Evolutionary conservation across 148 eudicot genomes (phyloP), one percentile per base, ranked within the genome.

Genomic region (Bassia scoparia): DNA sequence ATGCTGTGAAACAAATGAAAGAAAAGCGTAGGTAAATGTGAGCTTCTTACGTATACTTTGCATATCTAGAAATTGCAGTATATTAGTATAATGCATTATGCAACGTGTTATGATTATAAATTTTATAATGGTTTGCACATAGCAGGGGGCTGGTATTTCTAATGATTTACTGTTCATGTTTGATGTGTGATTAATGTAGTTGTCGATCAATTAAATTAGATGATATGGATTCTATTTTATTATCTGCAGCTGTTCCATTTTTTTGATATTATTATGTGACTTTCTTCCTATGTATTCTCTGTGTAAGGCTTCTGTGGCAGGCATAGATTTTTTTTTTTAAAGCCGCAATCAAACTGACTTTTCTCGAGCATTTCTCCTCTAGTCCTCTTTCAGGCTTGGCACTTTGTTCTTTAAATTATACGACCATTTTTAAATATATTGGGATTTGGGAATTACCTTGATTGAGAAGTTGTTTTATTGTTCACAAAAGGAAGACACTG

Each of bases 1-100:
- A 95, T 84, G 98, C 97, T 23, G 98, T 95, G 65, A 95, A 88
- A 77, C 98, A 95, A 87, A 95, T 95, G 96, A 95, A 91, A 81
- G 98, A 95, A 86, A 95, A 95, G 86, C 85, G 84, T 35, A 89
- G 98, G 98, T 95, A 81, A 73, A 82, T 60, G 30, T 62, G 67
- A 52, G n/a, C 43, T 68, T 18, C 37, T 53, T 58, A 37, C 29
- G 26, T 53, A 29, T 35, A 20, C 59, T 59, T 79, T 33, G 41
- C 55, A 18, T 65, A 18, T 63, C 61, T 55, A 34, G 14, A 30
- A 50, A 31, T 34, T 29, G 70, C 24, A 21, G 23, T 34, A 17
- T 48, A 2, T 34, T 41, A 11, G 20, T 34, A 77, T 76, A 41
- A 50, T 71, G 74, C 58, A 68, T 37, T n/a, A n/a, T n/a, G n/a